Conservation (phyloP, 768 basidiomycete genomes). For the Melanogaster broomeanus region DNA sequence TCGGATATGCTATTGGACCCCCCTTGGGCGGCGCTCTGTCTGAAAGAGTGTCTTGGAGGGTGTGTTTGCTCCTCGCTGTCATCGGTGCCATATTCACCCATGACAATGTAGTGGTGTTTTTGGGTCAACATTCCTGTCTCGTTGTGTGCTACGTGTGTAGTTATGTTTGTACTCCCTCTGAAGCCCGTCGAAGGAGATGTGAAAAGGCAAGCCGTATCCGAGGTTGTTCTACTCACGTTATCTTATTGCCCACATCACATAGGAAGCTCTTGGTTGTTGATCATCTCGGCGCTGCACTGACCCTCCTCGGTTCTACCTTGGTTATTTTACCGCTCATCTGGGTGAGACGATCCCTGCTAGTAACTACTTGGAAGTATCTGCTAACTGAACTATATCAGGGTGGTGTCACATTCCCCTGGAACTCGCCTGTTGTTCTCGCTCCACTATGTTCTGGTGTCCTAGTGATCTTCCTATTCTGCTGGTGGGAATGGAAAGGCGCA, state of each 20-base stretch:
- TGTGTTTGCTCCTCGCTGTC: constrained; percentile 27
- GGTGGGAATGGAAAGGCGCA: constrained; percentile 75
- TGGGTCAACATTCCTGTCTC: constrained; percentile 71
- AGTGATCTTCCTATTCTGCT: constrained; percentile 57
- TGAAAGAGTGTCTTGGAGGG: constrained; percentile 63
- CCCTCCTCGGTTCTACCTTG: constrained; percentile 60
- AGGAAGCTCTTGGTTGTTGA: constrained; percentile 69
- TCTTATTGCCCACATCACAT: background rate
- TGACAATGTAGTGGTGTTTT: constrained; percentile 60
- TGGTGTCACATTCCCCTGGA: constrained; percentile 73
- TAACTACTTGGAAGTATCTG: constrained; percentile 1
- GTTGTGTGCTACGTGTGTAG: constrained; percentile 52
- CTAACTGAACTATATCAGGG: constrained; percentile 41
- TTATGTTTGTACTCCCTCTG: constrained; percentile 66
- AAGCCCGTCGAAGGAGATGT: constrained; percentile 65
- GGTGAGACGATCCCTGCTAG: constrained; percentile 39
- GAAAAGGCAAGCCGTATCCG: constrained; percentile 37
- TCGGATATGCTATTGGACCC: constrained; percentile 69
- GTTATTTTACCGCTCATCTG: constrained; percentile 73
- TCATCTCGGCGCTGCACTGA: constrained; percentile 59
- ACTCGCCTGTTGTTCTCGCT: constrained; percentile 61
- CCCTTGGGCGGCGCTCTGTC: constrained; percentile 66
- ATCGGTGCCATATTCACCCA: background rate
- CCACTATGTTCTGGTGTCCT: constrained; percentile 57
- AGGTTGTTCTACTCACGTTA: background rate